These are phyloP conservation scores for Ceratobasidium papillatum DNA, from an alignment of 1,284 basidiomycete species.

Conservation along the genomic window DNA sequence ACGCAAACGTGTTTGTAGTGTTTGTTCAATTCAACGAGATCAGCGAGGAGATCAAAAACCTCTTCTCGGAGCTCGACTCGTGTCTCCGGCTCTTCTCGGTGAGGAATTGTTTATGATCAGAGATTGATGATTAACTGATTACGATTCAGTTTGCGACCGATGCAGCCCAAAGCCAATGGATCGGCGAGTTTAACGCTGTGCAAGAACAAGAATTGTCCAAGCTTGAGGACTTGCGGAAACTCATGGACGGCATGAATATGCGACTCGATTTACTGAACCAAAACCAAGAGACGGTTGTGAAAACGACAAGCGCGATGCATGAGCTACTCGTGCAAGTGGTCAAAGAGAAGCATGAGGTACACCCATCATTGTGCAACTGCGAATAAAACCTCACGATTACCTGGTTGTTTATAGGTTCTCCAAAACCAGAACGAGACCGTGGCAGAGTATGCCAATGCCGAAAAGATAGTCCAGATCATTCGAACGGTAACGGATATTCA, in stretches of 20 bases:
- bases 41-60: constrained; percentile 6
- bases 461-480: constrained; percentile 10
- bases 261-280: neutral
- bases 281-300: neutral
- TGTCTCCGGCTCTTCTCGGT: constrained; percentile 5
- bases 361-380: neutral
- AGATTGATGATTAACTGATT: neutral
- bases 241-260: neutral
- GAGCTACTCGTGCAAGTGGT: neutral
- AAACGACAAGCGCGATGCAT: neutral
- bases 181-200: constrained; percentile 15
- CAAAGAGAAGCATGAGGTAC: neutral
- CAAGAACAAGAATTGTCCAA: neutral
- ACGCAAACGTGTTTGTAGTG: neutral
- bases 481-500: constrained; percentile 14
- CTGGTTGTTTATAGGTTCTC: neutral
- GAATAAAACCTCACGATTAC: neutral
- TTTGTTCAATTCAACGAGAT: constrained; percentile 6
- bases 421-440: neutral
- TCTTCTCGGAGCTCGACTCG: neutral
- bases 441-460: neutral
- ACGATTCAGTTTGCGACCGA: constrained; percentile 3
- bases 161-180: constrained; percentile 15
- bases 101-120: neutral
- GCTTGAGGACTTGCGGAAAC: neutral